These are phyloP conservation scores for Selaginella tamariscina DNA, from an alignment of 75 land plant genomes.

Conservation along the genomic window DNA sequence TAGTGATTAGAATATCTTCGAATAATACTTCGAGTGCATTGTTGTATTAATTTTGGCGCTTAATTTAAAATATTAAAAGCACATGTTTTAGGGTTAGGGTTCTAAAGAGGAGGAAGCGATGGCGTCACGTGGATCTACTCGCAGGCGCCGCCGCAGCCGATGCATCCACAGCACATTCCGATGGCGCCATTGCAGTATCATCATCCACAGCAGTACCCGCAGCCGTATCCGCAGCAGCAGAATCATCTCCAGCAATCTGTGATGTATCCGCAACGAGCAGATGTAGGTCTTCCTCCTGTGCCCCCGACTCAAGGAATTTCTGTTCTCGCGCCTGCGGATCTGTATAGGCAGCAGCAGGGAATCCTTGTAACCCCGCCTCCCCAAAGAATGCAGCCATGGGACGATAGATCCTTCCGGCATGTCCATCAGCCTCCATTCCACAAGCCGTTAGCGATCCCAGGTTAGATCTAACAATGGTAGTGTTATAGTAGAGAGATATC, in stretches of 20 bases:
- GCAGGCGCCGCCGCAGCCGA: not conserved
- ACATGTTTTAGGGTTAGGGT: not conserved
- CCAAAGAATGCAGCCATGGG: not conserved
- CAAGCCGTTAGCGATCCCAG: too few relatives aligned
- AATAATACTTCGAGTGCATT: too few relatives aligned
- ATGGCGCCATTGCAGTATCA: slow-evolving; percentile 1
- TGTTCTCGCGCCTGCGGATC: not conserved
- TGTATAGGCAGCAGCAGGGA: not conserved
- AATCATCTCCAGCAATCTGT: not conserved
- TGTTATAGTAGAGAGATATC: not conserved
- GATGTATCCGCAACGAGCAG: not conserved
- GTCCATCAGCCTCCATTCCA: not conserved
- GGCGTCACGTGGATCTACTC: not conserved
- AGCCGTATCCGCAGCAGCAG: not conserved
- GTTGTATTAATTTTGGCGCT: too few relatives aligned
- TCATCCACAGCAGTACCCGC: slow-evolving; percentile 2
- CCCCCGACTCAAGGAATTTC: not conserved
- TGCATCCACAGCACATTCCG: not conserved
- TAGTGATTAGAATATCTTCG: too few relatives aligned
- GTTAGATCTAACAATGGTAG: not conserved
- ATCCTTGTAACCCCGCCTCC: not conserved
- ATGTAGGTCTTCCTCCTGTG: not conserved
- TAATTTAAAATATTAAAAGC: too few relatives aligned
- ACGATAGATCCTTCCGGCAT: not conserved
- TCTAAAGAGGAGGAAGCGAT: not conserved